Conservation (phyloP, 495 filamentous ascomycete genomes). For the Aspergillus nidulans region DNA sequence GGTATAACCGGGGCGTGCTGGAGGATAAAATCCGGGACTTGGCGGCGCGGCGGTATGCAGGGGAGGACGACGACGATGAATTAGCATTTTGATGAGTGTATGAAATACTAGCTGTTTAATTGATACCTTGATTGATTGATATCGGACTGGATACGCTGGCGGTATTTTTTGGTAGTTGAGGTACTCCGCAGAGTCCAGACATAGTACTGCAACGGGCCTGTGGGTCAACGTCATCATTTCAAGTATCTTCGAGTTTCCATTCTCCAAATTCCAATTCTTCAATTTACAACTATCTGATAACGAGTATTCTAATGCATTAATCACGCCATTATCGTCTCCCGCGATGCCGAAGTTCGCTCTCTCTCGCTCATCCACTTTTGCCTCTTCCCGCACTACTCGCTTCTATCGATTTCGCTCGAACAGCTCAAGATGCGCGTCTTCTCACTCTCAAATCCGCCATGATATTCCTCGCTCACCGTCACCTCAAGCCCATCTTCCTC, state of each 20-base stretch:
- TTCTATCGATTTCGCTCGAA: background rate
- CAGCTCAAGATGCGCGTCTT: constrained; percentile 16
- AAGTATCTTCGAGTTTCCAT: background rate
- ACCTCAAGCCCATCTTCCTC: background rate
- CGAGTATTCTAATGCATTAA: background rate
- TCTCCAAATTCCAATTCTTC: background rate
- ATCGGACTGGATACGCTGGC: background rate
- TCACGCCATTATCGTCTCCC: background rate
- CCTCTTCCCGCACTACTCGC: constrained; percentile 10
- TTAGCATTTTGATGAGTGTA: constrained; percentile 26
- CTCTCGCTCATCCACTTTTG: constrained; percentile 1
- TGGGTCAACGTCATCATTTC: constrained; percentile 11
- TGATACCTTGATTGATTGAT: constrained; percentile 17
- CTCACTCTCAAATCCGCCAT: constrained; percentile 24
- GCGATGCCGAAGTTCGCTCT: constrained; percentile 36
- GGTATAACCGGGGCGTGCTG: constrained; percentile 71
- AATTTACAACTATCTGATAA: background rate
- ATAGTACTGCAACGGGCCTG: background rate
- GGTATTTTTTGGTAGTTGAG: background rate
- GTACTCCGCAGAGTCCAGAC: background rate
- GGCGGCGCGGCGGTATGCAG: constrained; percentile 59
- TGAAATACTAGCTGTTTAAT: constrained; percentile 4
- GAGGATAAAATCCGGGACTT: constrained; percentile 83
- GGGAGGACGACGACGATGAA: constrained; percentile 52
- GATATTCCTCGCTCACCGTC: constrained; percentile 26